These are phyloP conservation scores for Helenozyma baotianmanensis DNA, from an alignment of 805 yeast genomes.

Conservation along the genomic window DNA sequence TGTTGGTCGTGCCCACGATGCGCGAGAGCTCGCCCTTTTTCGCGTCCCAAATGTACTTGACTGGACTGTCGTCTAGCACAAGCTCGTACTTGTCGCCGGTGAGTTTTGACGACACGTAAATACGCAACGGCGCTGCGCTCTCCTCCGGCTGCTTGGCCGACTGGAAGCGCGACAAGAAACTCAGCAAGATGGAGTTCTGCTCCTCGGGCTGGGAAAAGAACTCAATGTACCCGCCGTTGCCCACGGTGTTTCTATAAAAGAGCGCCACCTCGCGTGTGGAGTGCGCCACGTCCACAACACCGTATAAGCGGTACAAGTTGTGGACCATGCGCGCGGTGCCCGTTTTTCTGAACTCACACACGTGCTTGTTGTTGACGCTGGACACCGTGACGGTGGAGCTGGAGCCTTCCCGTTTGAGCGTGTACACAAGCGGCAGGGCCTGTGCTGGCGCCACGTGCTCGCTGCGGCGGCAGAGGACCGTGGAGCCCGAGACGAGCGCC, in stretches of 20 bases:
- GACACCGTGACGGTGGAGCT: too few relatives aligned
- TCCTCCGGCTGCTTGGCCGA: not conserved
- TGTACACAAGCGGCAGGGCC: too few relatives aligned
- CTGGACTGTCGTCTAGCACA: too few relatives aligned
- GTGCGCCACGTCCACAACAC: slow-evolving; percentile 1
- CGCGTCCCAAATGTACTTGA: slow-evolving; percentile 7
- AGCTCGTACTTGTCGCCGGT: slow-evolving; percentile 6
- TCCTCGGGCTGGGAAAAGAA: slow-evolving; percentile 2
- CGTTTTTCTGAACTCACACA: slow-evolving; percentile 2
- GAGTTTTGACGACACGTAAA: slow-evolving; percentile 13
- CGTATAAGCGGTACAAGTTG: slow-evolving; percentile 6
- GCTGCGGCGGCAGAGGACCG: not conserved
- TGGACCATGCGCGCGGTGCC: not conserved
- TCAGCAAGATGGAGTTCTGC: slow-evolving; percentile 1
- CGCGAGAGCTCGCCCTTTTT: slow-evolving; percentile 5
- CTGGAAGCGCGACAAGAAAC: slow-evolving; percentile 1
- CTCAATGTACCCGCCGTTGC: slow-evolving; percentile 18
- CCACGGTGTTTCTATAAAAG: slow-evolving; percentile 12
- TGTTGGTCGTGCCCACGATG: slow-evolving; percentile 1
- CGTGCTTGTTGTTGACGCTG: not conserved
- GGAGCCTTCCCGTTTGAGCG: too few relatives aligned
- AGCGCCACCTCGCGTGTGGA: slow-evolving; percentile 3
- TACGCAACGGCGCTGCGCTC: slow-evolving; percentile 4
- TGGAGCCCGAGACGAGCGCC: not conserved
- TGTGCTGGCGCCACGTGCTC: not conserved